A percentile compares a stretch with the other conserved stretches of the same genome.
These are phyloP conservation scores for Cyphellophora europaea DNA, from an alignment of 2,329 filamentous ascomycete species.

Conservation along the genomic window DNA sequence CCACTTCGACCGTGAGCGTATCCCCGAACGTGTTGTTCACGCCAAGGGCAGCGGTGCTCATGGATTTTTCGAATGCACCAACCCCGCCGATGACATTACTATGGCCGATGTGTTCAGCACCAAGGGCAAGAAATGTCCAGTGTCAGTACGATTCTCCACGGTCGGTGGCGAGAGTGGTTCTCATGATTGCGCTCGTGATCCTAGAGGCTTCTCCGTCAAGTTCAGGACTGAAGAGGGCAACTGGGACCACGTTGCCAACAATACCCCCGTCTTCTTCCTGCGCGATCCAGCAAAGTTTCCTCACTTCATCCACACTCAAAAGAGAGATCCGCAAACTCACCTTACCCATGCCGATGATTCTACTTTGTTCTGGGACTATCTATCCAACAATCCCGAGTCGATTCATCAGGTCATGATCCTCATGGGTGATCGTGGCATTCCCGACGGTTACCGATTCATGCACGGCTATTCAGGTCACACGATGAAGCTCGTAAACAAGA, in stretches of 20 bases:
- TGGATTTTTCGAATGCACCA: slow-evolving; percentile 28
- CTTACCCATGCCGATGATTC: slow-evolving; percentile 34
- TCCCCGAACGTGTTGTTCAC: slow-evolving; percentile 49
- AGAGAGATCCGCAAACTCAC: slow-evolving; percentile 46
- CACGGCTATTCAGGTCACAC: slow-evolving; percentile 46
- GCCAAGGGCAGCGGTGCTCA: slow-evolving; percentile 31
- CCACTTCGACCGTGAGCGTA: slow-evolving; percentile 28
- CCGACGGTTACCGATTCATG: slow-evolving; percentile 47
- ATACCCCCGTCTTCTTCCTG: slow-evolving; percentile 58
- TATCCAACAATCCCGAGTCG: slow-evolving; percentile 44
- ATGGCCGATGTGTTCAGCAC: slow-evolving; percentile 41
- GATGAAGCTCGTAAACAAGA: slow-evolving; percentile 44
- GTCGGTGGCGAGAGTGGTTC: slow-evolving; percentile 66
- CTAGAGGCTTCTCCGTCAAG: slow-evolving; percentile 63
- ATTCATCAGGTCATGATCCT: slow-evolving; percentile 46
- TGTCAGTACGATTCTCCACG: slow-evolving; percentile 63
- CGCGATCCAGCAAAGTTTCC: slow-evolving; percentile 57
- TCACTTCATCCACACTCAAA: slow-evolving; percentile 52
- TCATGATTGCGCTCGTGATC: slow-evolving; percentile 62
- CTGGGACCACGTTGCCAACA: slow-evolving; percentile 64
- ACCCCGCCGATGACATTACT: slow-evolving; percentile 43
- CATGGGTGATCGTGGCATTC: slow-evolving; percentile 47
- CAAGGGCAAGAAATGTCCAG: slow-evolving; percentile 59
- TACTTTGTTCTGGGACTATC: slow-evolving; percentile 32
- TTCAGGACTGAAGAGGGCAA: slow-evolving; percentile 68